Evolutionary conservation across 768 basidiomycete species (phyloP).

Genomic region (Psilocybe tampanensis): DNA sequence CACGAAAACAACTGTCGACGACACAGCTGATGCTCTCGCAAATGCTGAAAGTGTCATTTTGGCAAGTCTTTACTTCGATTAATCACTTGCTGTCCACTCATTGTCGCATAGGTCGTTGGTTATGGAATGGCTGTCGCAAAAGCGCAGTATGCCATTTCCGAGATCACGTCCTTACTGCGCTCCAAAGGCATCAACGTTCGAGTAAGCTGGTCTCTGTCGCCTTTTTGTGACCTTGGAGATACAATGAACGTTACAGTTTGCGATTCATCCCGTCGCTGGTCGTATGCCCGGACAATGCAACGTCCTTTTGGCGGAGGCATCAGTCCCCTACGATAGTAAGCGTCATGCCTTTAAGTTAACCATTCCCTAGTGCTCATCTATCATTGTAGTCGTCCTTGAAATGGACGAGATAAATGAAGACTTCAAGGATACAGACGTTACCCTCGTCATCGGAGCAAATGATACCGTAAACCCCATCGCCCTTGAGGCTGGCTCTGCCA

Average conservation of each 20-base stretch:
- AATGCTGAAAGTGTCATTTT: conserved; percentile 87
- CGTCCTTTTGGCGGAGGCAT: conserved; percentile 88
- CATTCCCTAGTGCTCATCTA: too few relatives aligned
- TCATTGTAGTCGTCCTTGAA: conserved; percentile 86
- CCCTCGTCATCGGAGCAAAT: conserved; percentile 89
- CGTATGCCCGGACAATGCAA: conserved; percentile 95
- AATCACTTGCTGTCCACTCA: background rate
- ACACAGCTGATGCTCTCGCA: conserved; percentile 74
- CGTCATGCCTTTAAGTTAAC: conserved; percentile 3
- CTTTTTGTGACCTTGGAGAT: background rate
- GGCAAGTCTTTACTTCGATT: conserved; percentile 35
- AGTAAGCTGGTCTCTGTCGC: conserved; percentile 27
- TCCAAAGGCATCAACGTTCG: conserved; percentile 79
- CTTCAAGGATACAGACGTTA: conserved; percentile 87
- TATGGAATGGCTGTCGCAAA: conserved; percentile 95
- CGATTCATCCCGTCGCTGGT: conserved; percentile 89
- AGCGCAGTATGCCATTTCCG: conserved; percentile 79
- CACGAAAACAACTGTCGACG: conserved; percentile 77
- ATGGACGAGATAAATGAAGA: conserved; percentile 97
- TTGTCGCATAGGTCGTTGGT: conserved; percentile 60
- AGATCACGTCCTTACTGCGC: conserved; percentile 73
- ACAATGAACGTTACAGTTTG: conserved; percentile 47
- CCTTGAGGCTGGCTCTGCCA: conserved; percentile 82
- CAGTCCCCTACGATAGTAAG: conserved; percentile 88
- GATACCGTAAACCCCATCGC: conserved; percentile 93